Base-by-base conservation (phyloP, 2,329 filamentous ascomycete genomes). In the Thermomyces lanuginosus region DNA sequence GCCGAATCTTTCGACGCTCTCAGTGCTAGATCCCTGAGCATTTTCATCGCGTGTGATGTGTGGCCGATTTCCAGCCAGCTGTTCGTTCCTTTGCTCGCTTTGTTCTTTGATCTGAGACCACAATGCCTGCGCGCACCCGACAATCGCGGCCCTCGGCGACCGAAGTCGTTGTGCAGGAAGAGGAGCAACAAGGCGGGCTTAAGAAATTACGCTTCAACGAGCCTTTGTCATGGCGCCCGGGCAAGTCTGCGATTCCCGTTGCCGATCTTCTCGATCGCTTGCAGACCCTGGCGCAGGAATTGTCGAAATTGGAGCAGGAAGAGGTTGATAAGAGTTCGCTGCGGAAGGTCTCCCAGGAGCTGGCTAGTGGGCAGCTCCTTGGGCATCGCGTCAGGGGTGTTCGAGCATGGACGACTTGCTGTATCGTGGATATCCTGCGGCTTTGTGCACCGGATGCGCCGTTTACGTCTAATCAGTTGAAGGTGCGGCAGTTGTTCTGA, bases 381-480 rank as follows among this genome's bases (percentile, higher is more conserved):
- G 72, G 71, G 33, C 89, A 98, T 56, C 92, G 92, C 58, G 89
- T 98, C 52, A 78, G 76, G 38, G 89, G 89, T 30, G 83, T 98
- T 37, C 77, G 79, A 52, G 86, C 89, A 14, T 92, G 78, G 61
- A 71, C 80, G 16, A 75, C 83, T 22, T 80, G 80, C 45, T 95
- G 84, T 50, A 64, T 95, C 34, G 83, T 93, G 29, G 89, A 98
- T 50, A 78, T 98, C 40, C 69, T 98, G 48, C 76, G 80, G 42
- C 66, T 98, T 31, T 92, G 82, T 55, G 89, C 89, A 15, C 89
- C 89, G 1, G 76, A 95, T 63, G 89, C 89, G 48, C 89, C 89
- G 10, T 95, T 92, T 55, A 91, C 82, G 13, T 72, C 71, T 21
- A 72, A 78, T 33, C 84, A 95, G 58, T 66, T 95, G 36, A 92